Conservation (phyloP, 2,329 filamentous ascomycete genomes). For the Paracamarosporium sp. region DNA sequence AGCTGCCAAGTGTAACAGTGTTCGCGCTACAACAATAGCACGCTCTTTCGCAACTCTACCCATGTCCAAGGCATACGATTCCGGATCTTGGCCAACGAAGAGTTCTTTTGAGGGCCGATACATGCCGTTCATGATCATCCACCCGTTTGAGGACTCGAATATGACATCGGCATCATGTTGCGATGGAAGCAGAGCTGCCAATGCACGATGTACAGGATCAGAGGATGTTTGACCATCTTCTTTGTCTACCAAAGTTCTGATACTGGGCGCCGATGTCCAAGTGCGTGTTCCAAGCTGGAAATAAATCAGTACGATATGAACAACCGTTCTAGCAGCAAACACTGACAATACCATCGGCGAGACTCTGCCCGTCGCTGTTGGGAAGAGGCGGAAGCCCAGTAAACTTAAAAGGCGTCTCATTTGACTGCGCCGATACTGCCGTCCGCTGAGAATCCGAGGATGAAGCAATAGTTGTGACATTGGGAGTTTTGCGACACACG, state of each 20-base stretch:
- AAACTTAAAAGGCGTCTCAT: constrained; percentile 27
- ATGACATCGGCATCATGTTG: constrained; percentile 46
- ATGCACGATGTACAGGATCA: constrained; percentile 28
- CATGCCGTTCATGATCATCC: constrained; percentile 39
- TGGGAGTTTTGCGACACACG: constrained; percentile 39
- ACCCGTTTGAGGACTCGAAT: constrained; percentile 44
- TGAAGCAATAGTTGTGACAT: background rate
- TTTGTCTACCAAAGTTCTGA: constrained; percentile 30
- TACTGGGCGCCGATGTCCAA: constrained; percentile 40
- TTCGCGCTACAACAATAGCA: constrained; percentile 40
- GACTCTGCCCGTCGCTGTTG: constrained; percentile 29
- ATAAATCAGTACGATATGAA: background rate
- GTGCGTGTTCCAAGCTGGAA: constrained; percentile 32
- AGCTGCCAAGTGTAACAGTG: constrained; percentile 42
- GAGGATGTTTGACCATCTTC: constrained; percentile 12
- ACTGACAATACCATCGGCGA: constrained; percentile 40
- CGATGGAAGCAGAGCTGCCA: constrained; percentile 39
- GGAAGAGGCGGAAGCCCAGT: constrained; percentile 25
- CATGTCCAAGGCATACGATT: constrained; percentile 44
- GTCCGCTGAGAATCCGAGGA: constrained; percentile 21
- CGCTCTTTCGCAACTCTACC: constrained; percentile 33
- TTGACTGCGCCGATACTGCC: constrained; percentile 22
- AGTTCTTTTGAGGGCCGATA: constrained; percentile 39
- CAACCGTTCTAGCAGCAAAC: background rate
- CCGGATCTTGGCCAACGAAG: constrained; percentile 37